phyloP scores from a whole-genome alignment of 331 rosid genomes.

The Arachis monticola region DNA sequence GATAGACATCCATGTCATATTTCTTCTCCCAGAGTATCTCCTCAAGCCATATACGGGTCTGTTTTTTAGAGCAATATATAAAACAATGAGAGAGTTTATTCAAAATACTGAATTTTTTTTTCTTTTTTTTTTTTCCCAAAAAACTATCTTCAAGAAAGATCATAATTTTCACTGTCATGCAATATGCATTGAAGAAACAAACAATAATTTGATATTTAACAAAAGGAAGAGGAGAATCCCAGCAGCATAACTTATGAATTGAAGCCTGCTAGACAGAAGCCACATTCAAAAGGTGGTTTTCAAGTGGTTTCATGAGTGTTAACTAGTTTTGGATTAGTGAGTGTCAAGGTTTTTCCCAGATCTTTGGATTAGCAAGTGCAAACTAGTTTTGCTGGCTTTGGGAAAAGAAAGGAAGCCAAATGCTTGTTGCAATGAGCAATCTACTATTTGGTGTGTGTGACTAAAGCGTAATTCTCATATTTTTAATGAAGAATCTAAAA shows the following conservation, averaged over 20 bases:
- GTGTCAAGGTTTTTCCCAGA: too few relatives aligned
- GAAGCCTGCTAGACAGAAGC: slow-evolving; percentile 14
- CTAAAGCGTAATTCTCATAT: too few relatives aligned
- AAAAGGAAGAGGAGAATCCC: slow-evolving; percentile 7
- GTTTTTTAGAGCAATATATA: slow-evolving; percentile 17
- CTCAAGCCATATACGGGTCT: slow-evolving; percentile 90
- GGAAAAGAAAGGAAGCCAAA: not conserved
- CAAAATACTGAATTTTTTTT: not conserved
- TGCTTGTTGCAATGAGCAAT: not conserved
- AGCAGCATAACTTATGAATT: not conserved
- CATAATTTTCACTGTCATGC: slow-evolving; percentile 10
- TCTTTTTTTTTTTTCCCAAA: not conserved
- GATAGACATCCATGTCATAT: slow-evolving; percentile 86
- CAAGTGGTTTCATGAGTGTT: slow-evolving; percentile 3
- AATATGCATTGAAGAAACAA: slow-evolving; percentile 19
- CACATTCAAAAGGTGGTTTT: slow-evolving; percentile 9
- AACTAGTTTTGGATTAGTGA: too few relatives aligned
- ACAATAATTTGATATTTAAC: not conserved
- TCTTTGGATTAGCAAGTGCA: not conserved
- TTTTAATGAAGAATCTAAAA: too few relatives aligned
- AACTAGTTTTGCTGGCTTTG: not conserved
- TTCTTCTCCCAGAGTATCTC: slow-evolving; percentile 99
- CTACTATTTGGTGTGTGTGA: not conserved
- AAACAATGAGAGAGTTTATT: slow-evolving; percentile 17
- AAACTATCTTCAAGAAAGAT: not conserved